Base-by-base conservation (phyloP, 495 filamentous ascomycete genomes). In the Penicillium pancosmium region DNA sequence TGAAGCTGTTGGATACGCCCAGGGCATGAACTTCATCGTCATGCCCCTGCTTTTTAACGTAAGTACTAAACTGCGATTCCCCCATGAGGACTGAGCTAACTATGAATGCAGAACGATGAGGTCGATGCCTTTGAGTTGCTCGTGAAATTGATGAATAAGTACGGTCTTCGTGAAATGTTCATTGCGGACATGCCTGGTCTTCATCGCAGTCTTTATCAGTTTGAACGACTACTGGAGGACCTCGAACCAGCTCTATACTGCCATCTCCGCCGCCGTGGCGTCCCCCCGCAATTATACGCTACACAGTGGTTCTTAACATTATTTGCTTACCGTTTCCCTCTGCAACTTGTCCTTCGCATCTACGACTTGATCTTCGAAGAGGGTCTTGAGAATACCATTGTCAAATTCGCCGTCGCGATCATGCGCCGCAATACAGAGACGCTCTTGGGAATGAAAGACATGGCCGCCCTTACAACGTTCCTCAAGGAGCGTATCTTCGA, bases 251-350 rank as follows among this genome's bases (percentile, higher is more conserved):
- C 91, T 27, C 82, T 98, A 3, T 97, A 94, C 73, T 98, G 94
- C 70, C 94, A 99, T 75, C 85, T 99, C 43, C 88, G 89, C 60
- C 87, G 94, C 53, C 88, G 91, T 44, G 87, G 89, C 23, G 94
- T 98, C 38, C 87, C 88, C 43, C 91, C 95, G 1, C 89, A 96
- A 64, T 80, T 99, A 9, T 99, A 99, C 69, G 94, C 94, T 44
- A 98, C 94, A 0, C 94, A 98, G 71, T 99, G 94, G 94, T 98
- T 98, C 73, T 85, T 99, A 44, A 99, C 94, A 6, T 83, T 99
- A n/a, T 99, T 99, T 67, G 93, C 94, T 15, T 98, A 99, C 73
- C 89, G 96, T 48, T 99, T 99, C 73, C 94, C 94, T 12, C 80
- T 99, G 9, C 94, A 99, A 68, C 84, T 99, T 2, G 94, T 98